Evolutionary conservation across 768 basidiomycete species (phyloP), one percentile per base, ranked within the genome.

Genomic region (Myochromella boudieri): DNA sequence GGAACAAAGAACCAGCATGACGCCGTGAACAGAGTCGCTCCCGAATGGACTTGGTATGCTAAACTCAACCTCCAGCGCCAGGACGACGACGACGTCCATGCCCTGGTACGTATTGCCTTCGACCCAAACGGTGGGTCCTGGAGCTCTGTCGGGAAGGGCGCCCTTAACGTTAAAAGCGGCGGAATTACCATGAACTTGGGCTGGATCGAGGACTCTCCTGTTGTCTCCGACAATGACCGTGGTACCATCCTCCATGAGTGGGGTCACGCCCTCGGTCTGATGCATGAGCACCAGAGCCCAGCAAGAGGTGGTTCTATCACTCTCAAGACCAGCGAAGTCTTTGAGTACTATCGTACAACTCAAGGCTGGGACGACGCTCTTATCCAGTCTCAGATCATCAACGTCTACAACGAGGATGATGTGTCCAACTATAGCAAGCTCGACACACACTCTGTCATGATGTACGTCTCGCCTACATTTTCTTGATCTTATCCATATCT

Each of bases 201-300:
- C 1, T 59, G 53, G 53, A 36, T 56, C 22, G 46, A 24, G 12
- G 44, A 50, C 28, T 45, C 20, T 7, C 17, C 32, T 6, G 17
- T 32, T 7, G 7, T 53, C 17, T 42, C 52, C 20, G 37, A 15
- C 15, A 36, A 42, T 11, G 58, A 57, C 32, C 45, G 48, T n/a
- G 59, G 44, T 8, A 55, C 52, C 14, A 57, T 62, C 36, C 55
- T 60, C 6, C 62, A 64, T 43, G 57, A 62, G 32, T 60, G 61
- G 41, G 62, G 62, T 2, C 62, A 62, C 24, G 57, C 42, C 6
- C 55, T 64, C 4, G 62, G 62, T 1, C 18, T 60, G 27, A 41
- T 62, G 38, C 58, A 62, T 28, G 60, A 62, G 37, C 62, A 64
- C 37, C 60, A 62, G 38, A 61, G 60, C 31, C 57, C 60, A 7